A percentile compares a stretch with the other conserved stretches of the same genome.
phyloP scores from a whole-genome alignment of 192 early-diverging fungal genomes.

The Coemansia sp. region DNA sequence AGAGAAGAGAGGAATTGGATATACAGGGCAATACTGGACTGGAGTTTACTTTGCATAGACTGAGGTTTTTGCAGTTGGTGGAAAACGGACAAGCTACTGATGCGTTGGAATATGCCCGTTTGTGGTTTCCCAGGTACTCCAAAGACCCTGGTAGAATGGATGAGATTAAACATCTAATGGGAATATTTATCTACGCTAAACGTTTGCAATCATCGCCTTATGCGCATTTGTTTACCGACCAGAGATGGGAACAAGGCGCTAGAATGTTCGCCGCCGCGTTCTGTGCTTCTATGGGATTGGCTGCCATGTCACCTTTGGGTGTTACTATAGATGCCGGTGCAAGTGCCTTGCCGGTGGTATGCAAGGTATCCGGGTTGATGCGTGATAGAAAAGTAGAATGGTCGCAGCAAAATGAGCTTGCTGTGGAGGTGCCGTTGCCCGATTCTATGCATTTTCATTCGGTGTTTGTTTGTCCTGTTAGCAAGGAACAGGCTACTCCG shows the following conservation, averaged over 20 bases:
- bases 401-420: slow-evolving; percentile 89
- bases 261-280: slow-evolving; percentile 26
- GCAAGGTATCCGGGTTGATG: slow-evolving; percentile 87
- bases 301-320: slow-evolving; percentile 30
- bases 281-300: slow-evolving; percentile 34
- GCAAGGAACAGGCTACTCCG: slow-evolving; percentile 89
- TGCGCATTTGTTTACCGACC: slow-evolving; percentile 51
- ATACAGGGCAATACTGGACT: slow-evolving; percentile 63
- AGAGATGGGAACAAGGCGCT: slow-evolving; percentile 42
- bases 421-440: slow-evolving; percentile 88
- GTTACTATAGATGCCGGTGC: slow-evolving; percentile 76
- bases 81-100: slow-evolving; percentile 41
- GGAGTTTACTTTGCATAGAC: slow-evolving; percentile 87
- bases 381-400: slow-evolving; percentile 85
- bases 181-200: slow-evolving; percentile 57
- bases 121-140: slow-evolving; percentile 67
- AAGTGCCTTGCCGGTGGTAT: slow-evolving; percentile 85
- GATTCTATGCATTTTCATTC: slow-evolving; percentile 90
- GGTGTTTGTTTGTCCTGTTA: slow-evolving; percentile 95
- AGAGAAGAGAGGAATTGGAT: slow-evolving; percentile 60
- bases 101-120: slow-evolving; percentile 77
- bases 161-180: slow-evolving; percentile 61
- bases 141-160: not conserved
- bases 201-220: slow-evolving; percentile 73
- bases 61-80: slow-evolving; percentile 79